These are phyloP conservation scores for Psilocybe tampanensis DNA, from an alignment of 768 basidiomycete genomes.

Conservation along the genomic window DNA sequence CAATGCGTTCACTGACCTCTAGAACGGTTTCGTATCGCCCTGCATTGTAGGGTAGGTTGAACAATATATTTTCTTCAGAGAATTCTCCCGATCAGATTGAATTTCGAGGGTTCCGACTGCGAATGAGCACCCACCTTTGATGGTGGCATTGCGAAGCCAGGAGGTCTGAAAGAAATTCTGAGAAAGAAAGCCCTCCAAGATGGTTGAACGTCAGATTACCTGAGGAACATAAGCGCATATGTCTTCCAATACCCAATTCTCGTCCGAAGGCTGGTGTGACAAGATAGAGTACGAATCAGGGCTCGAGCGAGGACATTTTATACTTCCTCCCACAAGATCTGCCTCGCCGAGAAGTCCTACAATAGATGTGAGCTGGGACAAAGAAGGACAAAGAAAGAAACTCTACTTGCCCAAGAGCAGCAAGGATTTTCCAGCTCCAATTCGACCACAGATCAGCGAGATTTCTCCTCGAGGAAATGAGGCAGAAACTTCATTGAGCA, in stretches of 20 bases:
- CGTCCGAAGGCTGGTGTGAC: slow-evolving; percentile 35
- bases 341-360: slow-evolving; percentile 85
- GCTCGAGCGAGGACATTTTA: slow-evolving; percentile 81
- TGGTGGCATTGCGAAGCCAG: slow-evolving; percentile 75
- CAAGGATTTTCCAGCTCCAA: slow-evolving; percentile 89
- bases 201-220: slow-evolving; percentile 36
- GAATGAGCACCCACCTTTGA: slow-evolving; percentile 16
- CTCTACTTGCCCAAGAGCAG: slow-evolving; percentile 62
- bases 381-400: not conserved
- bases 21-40: slow-evolving; percentile 78
- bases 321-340: slow-evolving; percentile 80
- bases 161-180: slow-evolving; percentile 43
- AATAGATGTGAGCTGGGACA: not conserved
- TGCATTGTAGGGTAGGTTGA: slow-evolving; percentile 71
- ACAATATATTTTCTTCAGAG: slow-evolving; percentile 75
- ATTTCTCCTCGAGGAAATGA: slow-evolving; percentile 80
- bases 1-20: slow-evolving; percentile 43
- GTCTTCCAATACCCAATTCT: slow-evolving; percentile 75
- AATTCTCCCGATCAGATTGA: slow-evolving; percentile 66
- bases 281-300: slow-evolving; percentile 75
- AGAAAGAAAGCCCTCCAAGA: not conserved
- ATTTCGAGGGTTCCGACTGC: slow-evolving; percentile 53
- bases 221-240: slow-evolving; percentile 89
- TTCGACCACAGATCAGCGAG: slow-evolving; percentile 84
- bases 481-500: slow-evolving; percentile 72